Conservation (phyloP, 257 asterid species). For the Ilex aquifolium region DNA sequence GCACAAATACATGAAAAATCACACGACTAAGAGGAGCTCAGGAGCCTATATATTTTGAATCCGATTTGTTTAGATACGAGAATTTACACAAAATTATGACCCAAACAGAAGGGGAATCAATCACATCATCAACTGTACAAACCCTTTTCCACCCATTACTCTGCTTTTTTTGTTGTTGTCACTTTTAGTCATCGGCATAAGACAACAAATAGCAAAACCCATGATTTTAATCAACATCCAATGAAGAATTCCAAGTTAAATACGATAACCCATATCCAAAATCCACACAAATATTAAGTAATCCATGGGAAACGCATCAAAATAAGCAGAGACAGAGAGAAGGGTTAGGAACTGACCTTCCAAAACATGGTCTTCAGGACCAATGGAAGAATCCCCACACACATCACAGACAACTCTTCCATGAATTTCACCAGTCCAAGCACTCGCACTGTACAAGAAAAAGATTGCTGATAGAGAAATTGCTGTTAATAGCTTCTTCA, state of each 20-base stretch:
- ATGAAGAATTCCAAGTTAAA: background rate
- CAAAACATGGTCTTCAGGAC: constrained; percentile 82
- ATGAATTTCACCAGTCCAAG: constrained; percentile 84
- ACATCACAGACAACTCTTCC: constrained; percentile 90
- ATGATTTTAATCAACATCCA: too few relatives aligned
- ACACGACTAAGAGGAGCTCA: too few relatives aligned
- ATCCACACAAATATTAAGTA: background rate
- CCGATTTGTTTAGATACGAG: too few relatives aligned
- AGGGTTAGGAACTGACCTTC: constrained; percentile 25
- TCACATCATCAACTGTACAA: too few relatives aligned
- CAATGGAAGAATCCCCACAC: constrained; percentile 85
- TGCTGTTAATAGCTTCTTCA: background rate
- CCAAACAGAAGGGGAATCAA: too few relatives aligned
- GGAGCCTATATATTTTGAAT: too few relatives aligned
- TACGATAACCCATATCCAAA: background rate
- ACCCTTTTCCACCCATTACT: too few relatives aligned
- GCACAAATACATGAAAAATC: too few relatives aligned
- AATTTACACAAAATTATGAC: too few relatives aligned
- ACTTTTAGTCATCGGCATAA: too few relatives aligned
- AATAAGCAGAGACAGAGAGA: background rate
- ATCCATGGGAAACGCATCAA: background rate
- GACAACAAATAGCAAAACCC: too few relatives aligned
- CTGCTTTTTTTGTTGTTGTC: too few relatives aligned
- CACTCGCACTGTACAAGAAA: constrained; percentile 29
- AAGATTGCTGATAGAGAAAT: constrained; percentile 9